Base-by-base conservation (phyloP, 2,329 filamentous ascomycete species). In the Macroventuria anomochaeta region DNA sequence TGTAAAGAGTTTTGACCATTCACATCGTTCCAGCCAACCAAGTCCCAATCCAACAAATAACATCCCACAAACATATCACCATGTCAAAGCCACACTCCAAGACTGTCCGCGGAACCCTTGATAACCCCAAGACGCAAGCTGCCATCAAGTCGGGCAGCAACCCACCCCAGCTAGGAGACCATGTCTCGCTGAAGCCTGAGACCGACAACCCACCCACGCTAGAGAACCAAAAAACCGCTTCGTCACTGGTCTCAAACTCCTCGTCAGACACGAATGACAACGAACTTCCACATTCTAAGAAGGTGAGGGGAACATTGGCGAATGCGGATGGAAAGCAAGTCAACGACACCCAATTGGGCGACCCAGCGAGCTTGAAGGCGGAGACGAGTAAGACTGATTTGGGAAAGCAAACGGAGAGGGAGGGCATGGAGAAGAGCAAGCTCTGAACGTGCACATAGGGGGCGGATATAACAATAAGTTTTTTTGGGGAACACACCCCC, bases 51-150 rank as follows among this genome's bases (percentile, higher is more conserved):
- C 31, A 26, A 6, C 15, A 26, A 8, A 26, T 23, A 41, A 29
- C 26, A 8, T 21, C 13, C n/a, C 26, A 49, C 23, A 40, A 50
- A 10, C 21, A 41, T 28, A 48, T 18, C 34, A 44, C 17, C 36
- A 61, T 54, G 48, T 42, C 43, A 1, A 58, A 54, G 51, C 55
- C 56, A 32, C 63, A 68, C 41, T 73, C 69, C 40, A 59, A 62
- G 42, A 70, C 67, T 26, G 68, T 71, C 46, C 68, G 67, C 46
- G 68, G 69, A 38, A 73, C 69, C 1, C 50, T 72, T n/a, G 58
- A 57, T 7, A 68, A 70, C 46, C 66, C 65, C 21, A 68, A 68
- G 37, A 70, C 63, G n/a, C 44, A 62, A 54, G 55, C 57, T 38
- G 58, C 62, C 15, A 62, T 60, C 8, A 53, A 57, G 11, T 62